A percentile compares a stretch with the other conserved stretches of the same genome.
These are phyloP conservation scores for Pyrus betulifolia DNA, from an alignment of 306 rosid genomes.

Conservation along the genomic window DNA sequence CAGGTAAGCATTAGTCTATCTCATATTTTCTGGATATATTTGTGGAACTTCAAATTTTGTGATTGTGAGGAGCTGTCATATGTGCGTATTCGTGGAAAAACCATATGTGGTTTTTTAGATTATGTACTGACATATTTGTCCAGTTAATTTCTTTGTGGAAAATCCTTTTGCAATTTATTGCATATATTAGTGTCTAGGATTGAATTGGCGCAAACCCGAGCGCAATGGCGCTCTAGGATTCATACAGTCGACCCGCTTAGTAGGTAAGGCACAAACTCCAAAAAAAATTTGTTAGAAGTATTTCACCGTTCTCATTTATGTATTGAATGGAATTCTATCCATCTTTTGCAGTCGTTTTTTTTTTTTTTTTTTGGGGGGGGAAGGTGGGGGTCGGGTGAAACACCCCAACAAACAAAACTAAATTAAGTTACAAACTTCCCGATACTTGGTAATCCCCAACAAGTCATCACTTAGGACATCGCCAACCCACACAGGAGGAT, in stretches of 20 bases:
- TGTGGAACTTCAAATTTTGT: neutral
- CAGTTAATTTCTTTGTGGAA: neutral
- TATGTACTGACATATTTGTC: neutral
- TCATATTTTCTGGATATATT: neutral
- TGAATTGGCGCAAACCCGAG: no score
- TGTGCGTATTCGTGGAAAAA: neutral
- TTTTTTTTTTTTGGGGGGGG: no score
- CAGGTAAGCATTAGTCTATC: conserved; percentile 36
- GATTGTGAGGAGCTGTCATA: neutral
- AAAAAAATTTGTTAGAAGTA: neutral
- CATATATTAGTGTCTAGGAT: neutral
- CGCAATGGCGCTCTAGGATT: no score
- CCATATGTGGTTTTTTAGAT: neutral
- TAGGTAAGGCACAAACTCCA: neutral
- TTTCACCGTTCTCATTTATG: neutral
- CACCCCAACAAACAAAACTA: no score
- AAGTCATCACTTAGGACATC: no score
- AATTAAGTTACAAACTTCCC: no score
- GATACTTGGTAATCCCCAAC: no score
- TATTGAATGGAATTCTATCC: neutral
- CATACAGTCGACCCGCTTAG: no score
- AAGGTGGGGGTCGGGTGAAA: no score
- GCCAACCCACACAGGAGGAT: no score
- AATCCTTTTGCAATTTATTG: neutral
- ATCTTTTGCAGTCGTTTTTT: neutral